Evolutionary conservation across 371 early-diverging fungal genomes (phyloP).

Genomic region (Apophysomyces variabilis): DNA sequence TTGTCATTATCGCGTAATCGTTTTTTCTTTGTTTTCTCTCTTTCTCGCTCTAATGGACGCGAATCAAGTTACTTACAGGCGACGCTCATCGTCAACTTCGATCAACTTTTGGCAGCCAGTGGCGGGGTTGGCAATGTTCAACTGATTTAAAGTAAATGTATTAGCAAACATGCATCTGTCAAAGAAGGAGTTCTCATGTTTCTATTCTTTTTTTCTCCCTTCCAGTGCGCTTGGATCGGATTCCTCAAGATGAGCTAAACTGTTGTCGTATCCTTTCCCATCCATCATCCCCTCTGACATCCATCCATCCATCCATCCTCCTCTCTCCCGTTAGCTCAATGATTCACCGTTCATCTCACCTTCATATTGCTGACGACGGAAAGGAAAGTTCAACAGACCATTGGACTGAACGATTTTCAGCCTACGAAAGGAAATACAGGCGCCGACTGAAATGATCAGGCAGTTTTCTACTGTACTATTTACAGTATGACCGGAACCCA

Average conservation of each 20-base stretch:
- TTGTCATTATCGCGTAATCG: neutral
- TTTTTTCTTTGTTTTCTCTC: neutral
- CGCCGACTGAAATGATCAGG: neutral
- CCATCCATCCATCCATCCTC: slow-evolving; percentile 10
- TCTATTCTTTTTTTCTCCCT: neutral
- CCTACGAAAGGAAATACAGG: slow-evolving; percentile 1
- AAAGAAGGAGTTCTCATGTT: too few species aligned
- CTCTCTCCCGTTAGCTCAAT: neutral
- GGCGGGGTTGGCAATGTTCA: slow-evolving; percentile 97
- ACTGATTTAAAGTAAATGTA: slow-evolving; percentile 49
- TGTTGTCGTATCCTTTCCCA: slow-evolving; percentile 5
- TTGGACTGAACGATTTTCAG: neutral
- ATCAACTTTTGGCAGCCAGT: slow-evolving; percentile 96
- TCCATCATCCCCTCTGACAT: slow-evolving; percentile 19
- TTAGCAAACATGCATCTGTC: neutral
- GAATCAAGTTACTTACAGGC: slow-evolving; percentile 62
- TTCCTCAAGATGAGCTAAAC: neutral
- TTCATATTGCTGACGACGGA: slow-evolving; percentile 27
- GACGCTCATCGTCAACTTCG: slow-evolving; percentile 94
- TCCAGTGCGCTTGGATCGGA: neutral
- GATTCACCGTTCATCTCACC: slow-evolving; percentile 15
- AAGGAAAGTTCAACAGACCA: slow-evolving; percentile 11
- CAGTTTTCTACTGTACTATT: neutral
- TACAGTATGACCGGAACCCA: too few species aligned
- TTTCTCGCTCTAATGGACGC: neutral